Conservation (phyloP, 1,284 basidiomycete species). For the Papiliotrema terrestris region DNA sequence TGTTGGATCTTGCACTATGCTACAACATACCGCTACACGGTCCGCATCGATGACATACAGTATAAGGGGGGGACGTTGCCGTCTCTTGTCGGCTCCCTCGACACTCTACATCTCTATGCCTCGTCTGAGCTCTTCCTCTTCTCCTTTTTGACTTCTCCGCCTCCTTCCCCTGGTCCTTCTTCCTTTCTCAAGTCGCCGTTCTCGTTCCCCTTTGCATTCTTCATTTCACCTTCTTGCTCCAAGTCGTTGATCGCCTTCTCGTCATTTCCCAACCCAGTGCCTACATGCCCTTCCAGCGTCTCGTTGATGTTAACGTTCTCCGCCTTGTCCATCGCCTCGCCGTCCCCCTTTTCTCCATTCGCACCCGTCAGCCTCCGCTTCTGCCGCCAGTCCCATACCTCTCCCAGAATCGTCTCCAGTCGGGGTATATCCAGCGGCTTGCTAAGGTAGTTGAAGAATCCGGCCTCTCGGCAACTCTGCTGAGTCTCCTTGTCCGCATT, state of each 20-base stretch:
- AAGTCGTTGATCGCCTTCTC: background rate
- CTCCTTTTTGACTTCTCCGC: no score
- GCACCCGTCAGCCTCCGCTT: background rate
- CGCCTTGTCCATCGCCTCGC: background rate
- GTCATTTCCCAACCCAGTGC: background rate
- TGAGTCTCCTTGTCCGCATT: conserved; percentile 42
- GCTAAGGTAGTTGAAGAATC: conserved; percentile 35
- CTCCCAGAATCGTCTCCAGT: conserved; percentile 11
- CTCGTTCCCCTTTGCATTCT: no score
- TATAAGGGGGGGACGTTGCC: no score
- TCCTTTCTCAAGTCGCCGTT: no score
- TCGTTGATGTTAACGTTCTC: background rate
- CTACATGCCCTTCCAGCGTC: background rate
- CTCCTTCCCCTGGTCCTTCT: no score
- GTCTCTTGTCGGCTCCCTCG: no score
- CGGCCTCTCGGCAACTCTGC: conserved; percentile 20
- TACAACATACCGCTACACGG: no score
- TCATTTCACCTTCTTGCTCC: no score
- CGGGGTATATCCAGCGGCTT: conserved; percentile 42
- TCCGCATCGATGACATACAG: no score
- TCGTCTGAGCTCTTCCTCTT: no score
- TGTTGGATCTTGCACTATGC: no score
- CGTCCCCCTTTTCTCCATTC: background rate
- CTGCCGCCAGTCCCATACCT: conserved; percentile 14
- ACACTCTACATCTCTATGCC: no score